Evolutionary conservation across 768 basidiomycete species (phyloP), one percentile per base, ranked within the genome.

Genomic region (Multifurca ochricompacta): DNA sequence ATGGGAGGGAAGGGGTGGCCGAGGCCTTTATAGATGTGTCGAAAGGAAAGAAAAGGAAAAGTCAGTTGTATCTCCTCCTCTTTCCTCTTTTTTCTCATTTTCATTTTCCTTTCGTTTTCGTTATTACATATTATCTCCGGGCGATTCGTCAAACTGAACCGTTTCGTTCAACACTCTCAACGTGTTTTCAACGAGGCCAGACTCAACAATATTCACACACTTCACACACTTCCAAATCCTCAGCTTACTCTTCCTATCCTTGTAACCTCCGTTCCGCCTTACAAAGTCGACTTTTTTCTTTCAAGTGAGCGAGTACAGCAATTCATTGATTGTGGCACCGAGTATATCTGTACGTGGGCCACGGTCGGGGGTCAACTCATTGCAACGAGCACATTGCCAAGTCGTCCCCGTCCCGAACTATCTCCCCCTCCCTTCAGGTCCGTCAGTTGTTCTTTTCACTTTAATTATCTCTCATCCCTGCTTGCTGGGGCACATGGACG

Each of bases 171-270:
- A 13, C 25, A 27, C 18, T 32, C 41, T 25, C 21, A 56, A 56
- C 54, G 54, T 56, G 54, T 50, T 56, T 46, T 13, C 43, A 56
- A 56, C 54, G 54, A 56, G 54, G 54, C 43, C 42, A 23, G 27
- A n/a, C 6, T 30, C 13, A n/a, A n/a, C n/a, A n/a, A n/a, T n/a
- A n/a, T n/a, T n/a, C n/a, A n/a, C n/a, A n/a, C 49, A 18, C 3
- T 28, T 32, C 42, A n/a, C n/a, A 28, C 42, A 52, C 23, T n/a
- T 28, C 21, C n/a, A n/a, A n/a, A n/a, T n/a, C n/a, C n/a, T n/a
- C n/a, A n/a, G n/a, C n/a, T n/a, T n/a, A n/a, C n/a, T n/a, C n/a
- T n/a, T n/a, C n/a, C n/a, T n/a, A n/a, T n/a, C n/a, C n/a, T n/a
- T n/a, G n/a, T n/a, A n/a, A n/a, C n/a, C n/a, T n/a, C n/a, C n/a